phyloP scores from a whole-genome alignment of 2,329 filamentous ascomycete species.

The Talaromyces sp. region DNA sequence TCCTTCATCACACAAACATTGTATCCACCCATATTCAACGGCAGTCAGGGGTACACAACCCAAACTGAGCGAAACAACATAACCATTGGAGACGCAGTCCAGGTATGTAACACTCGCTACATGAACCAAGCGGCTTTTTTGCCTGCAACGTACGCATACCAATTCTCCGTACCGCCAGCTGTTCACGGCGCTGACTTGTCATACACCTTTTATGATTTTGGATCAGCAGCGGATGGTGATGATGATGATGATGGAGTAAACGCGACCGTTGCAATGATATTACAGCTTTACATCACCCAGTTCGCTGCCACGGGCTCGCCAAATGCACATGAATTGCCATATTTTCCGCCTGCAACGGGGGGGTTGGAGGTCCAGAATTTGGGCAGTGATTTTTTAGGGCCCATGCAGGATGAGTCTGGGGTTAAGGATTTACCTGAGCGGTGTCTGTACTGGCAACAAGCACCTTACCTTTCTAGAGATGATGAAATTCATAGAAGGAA shows the following conservation, averaged over 20 bases:
- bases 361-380: too few species aligned
- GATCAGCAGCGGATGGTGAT: conserved; percentile 16
- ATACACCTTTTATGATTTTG: conserved; percentile 48
- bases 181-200: conserved; percentile 50
- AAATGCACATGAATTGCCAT: too few species aligned
- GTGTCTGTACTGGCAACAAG: too few species aligned
- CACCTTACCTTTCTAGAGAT: too few species aligned
- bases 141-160: conserved; percentile 50
- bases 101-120: conserved; percentile 52
- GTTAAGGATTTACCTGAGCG: too few species aligned
- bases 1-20: conserved; percentile 41
- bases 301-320: conserved; percentile 30
- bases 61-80: conserved; percentile 40
- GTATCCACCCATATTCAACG: conserved; percentile 50
- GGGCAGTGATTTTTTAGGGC: too few species aligned
- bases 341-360: too few species aligned
- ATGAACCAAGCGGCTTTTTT: conserved; percentile 44
- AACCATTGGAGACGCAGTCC: conserved; percentile 41
- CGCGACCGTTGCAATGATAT: conserved; percentile 27
- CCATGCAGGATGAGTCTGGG: too few species aligned
- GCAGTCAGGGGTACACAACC: conserved; percentile 43
- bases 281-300: conserved; percentile 37
- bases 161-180: conserved; percentile 50
- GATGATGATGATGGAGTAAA: conserved; percentile 21
- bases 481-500: too few species aligned